These are phyloP conservation scores for Wickerhamomyces xylosicus DNA, from an alignment of 805 yeast species.

Conservation along the genomic window DNA sequence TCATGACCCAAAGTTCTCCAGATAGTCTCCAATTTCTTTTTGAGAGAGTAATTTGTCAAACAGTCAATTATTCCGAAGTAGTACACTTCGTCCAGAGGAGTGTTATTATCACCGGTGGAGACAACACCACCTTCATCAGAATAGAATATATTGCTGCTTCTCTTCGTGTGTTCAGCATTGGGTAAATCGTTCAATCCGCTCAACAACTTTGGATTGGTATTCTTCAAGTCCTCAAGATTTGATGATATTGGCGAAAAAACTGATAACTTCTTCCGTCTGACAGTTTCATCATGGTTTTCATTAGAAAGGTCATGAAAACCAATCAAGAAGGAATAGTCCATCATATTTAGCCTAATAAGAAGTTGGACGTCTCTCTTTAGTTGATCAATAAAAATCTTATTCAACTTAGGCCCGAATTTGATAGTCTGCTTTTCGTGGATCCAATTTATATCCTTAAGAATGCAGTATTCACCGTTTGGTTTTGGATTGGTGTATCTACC, in stretches of 20 bases:
- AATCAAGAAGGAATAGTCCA: constrained; percentile 89
- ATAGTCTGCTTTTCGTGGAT: constrained; percentile 53
- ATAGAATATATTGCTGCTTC: constrained; percentile 43
- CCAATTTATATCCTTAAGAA: constrained; percentile 87
- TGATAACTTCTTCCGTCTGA: constrained; percentile 28
- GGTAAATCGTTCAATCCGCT: constrained; percentile 33
- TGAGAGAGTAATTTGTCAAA: constrained; percentile 65
- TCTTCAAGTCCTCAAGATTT: constrained; percentile 22
- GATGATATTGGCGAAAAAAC: constrained; percentile 20
- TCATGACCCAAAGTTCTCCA: constrained; percentile 69
- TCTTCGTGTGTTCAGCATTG: constrained; percentile 30
- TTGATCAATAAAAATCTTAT: constrained; percentile 52
- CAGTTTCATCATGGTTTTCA: constrained; percentile 32
- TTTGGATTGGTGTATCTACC: constrained; percentile 51
- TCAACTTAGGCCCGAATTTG: constrained; percentile 67
- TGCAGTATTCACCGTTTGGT: constrained; percentile 27
- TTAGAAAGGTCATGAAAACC: constrained; percentile 75
- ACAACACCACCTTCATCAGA: constrained; percentile 78
- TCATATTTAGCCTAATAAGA: constrained; percentile 66
- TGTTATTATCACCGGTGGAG: constrained; percentile 49
- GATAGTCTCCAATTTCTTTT: constrained; percentile 76
- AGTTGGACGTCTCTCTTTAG: constrained; percentile 65
- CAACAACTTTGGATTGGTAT: constrained; percentile 36
- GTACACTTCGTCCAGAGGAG: constrained; percentile 60
- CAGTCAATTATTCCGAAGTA: constrained; percentile 93